Evolutionary conservation across 768 basidiomycete genomes (phyloP).

Genomic region (Lyophyllum atratum): DNA sequence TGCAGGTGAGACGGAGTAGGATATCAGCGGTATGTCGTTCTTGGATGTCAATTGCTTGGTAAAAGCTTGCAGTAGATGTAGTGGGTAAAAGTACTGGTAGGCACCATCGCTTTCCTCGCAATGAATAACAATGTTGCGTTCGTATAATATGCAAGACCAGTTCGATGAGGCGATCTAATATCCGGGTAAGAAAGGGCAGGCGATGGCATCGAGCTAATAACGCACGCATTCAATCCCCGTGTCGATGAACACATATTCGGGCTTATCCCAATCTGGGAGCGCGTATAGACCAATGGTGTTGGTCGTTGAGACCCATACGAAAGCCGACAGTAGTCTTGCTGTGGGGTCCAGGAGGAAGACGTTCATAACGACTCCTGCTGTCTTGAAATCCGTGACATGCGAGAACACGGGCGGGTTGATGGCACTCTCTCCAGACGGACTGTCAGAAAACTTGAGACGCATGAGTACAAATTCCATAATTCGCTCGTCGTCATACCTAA

Average conservation of each 20-base stretch:
- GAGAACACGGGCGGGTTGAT: constrained; percentile 50
- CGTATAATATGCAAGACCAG: constrained; percentile 75
- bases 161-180: constrained; percentile 64
- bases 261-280: constrained; percentile 64
- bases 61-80: constrained; percentile 39
- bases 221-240: constrained; percentile 74
- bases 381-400: constrained; percentile 63
- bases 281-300: constrained; percentile 64
- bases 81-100: constrained; percentile 70
- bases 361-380: constrained; percentile 73
- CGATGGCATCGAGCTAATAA: constrained; percentile 15
- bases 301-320: constrained; percentile 62
- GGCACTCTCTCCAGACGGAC: constrained; percentile 40
- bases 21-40: constrained; percentile 40
- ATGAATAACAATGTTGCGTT: constrained; percentile 70
- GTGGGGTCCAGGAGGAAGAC: constrained; percentile 73
- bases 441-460: constrained; percentile 61
- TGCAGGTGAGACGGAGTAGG: constrained; percentile 41
- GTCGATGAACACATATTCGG: constrained; percentile 72
- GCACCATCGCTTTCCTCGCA: constrained; percentile 69
- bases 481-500: constrained; percentile 59
- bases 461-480: constrained; percentile 75
- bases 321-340: constrained; percentile 61
- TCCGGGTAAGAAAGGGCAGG: not conserved
- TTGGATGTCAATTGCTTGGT: constrained; percentile 25